phyloP scores from a whole-genome alignment of 345 rosid genomes.

The Brassica cretica region DNA sequence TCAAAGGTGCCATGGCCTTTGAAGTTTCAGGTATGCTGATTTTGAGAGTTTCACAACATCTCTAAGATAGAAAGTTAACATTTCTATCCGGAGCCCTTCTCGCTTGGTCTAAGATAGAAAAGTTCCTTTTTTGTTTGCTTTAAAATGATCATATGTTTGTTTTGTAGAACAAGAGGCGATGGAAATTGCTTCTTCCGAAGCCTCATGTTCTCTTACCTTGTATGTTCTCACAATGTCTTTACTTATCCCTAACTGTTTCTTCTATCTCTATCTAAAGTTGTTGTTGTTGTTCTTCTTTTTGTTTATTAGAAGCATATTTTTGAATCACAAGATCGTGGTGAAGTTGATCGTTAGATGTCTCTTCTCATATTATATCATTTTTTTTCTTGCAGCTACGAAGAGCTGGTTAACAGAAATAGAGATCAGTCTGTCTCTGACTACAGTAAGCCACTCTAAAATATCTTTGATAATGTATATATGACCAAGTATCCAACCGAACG shows the following conservation, averaged over 20 bases:
- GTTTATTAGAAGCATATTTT: conserved; percentile 69
- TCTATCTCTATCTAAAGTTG: conserved; percentile 14
- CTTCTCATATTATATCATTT: conserved; percentile 17
- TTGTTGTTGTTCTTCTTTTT: conserved; percentile 20
- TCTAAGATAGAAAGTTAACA: too few relatives aligned
- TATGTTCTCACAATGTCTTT: conserved; percentile 37
- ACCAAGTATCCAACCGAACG: neutral
- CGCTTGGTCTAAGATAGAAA: too few relatives aligned
- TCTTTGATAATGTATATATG: conserved; percentile 9
- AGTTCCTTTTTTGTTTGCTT: neutral
- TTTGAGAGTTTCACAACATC: too few relatives aligned
- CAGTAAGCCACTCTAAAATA: conserved; percentile 51
- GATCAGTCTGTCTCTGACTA: conserved; percentile 92
- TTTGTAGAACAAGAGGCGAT: conserved; percentile 84
- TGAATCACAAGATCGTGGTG: conserved; percentile 76
- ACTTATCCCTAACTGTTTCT: neutral
- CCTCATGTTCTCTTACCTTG: conserved; percentile 95
- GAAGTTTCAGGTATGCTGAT: too few relatives aligned
- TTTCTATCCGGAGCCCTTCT: too few relatives aligned
- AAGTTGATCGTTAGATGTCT: conserved; percentile 58
- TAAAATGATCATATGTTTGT: neutral
- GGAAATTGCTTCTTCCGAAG: conserved; percentile 98
- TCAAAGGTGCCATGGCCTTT: too few relatives aligned
- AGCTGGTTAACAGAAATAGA: conserved; percentile 74
- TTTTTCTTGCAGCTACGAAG: conserved; percentile 64